Base-by-base conservation (phyloP, 2,329 filamentous ascomycete species). In the Apiospora koreana region DNA sequence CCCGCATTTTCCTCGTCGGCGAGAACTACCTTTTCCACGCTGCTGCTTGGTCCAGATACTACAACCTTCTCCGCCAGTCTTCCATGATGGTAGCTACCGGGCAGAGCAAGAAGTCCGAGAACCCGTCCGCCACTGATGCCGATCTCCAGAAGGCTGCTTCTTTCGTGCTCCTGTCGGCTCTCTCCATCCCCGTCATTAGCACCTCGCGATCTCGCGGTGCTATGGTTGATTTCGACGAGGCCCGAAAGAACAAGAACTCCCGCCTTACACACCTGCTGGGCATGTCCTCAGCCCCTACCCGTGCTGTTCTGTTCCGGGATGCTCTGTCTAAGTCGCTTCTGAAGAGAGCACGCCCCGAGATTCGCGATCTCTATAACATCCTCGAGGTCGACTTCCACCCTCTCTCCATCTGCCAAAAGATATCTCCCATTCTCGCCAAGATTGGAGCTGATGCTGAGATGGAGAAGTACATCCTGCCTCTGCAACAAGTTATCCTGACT, bases 1-100 rank as follows among this genome's bases (percentile, higher is more conserved):
- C 96, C 50, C 91, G 95, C 74, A 99, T 99, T 82, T 99, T 99
- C 88, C 90, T 99, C 73, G 96, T 98, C 75, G 97, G 95, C 82
- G 96, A 98, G 85, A 99, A 99, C 87, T 98, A 98, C 82, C 91
- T 99, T 64, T 99, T 99, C 91, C 96, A 99, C 80, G 96, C 96
- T 76, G 96, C 96, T 69, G 94, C 96, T 73, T 99, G 94, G 94
- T 97, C 94, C 76, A 90, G 95, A 77, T 98, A 98, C 87, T 98
- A 97, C 88, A 97, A 94, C 80, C 91, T 99, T 43, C 91, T 99
- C 73, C 94, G 95, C 78, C 93, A 97, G 82, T 98, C 95, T 67
- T 92, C 94, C 48, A 91, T 91, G 71, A 87, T 95, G 70, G 90
- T 98, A 69, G 93, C 94, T 68, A 89, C 92, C 69, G 95, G 95